Percentiles rank a stretch among this genome's conserved stretches.
phyloP scores from a whole-genome alignment of 2,329 filamentous ascomycete genomes.

The Periconia macrospinosa region DNA sequence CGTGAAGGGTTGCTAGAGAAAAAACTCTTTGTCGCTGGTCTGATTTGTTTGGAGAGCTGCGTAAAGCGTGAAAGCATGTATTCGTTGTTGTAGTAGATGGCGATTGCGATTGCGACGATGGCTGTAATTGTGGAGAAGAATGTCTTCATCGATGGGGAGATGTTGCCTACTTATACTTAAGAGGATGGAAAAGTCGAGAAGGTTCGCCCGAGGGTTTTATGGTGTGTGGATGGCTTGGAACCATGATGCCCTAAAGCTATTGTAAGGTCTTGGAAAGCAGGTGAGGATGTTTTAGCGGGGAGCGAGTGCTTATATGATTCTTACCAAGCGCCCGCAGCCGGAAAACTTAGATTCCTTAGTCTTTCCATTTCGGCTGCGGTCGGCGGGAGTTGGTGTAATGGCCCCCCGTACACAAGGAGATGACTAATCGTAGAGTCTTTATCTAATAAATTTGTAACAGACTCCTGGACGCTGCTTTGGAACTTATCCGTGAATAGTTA shows the following conservation, averaged over 20 bases:
- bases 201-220: constrained; percentile 17
- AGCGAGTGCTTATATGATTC: not conserved
- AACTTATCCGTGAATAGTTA: too few relatives aligned
- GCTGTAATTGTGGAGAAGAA: constrained; percentile 46
- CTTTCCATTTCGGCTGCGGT: not conserved
- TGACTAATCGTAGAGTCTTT: too few relatives aligned
- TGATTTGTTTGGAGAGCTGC: constrained; percentile 31
- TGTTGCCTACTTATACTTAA: constrained; percentile 35
- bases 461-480: too few relatives aligned
- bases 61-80: constrained; percentile 47
- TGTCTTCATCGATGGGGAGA: constrained; percentile 39
- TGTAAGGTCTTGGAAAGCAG: not conserved
- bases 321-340: not conserved
- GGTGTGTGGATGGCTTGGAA: not conserved
- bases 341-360: not conserved
- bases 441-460: too few relatives aligned
- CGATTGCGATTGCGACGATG: constrained; percentile 45
- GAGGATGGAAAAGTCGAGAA: constrained; percentile 28
- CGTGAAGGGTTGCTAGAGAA: constrained; percentile 22
- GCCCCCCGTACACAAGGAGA: not conserved
- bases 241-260: not conserved
- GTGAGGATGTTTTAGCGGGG: not conserved
- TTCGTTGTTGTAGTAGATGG: constrained; percentile 41
- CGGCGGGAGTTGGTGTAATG: not conserved
- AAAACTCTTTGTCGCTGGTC: constrained; percentile 22